phyloP scores from a whole-genome alignment of 305 asterid genomes.

The Caryopteris hybrid region DNA sequence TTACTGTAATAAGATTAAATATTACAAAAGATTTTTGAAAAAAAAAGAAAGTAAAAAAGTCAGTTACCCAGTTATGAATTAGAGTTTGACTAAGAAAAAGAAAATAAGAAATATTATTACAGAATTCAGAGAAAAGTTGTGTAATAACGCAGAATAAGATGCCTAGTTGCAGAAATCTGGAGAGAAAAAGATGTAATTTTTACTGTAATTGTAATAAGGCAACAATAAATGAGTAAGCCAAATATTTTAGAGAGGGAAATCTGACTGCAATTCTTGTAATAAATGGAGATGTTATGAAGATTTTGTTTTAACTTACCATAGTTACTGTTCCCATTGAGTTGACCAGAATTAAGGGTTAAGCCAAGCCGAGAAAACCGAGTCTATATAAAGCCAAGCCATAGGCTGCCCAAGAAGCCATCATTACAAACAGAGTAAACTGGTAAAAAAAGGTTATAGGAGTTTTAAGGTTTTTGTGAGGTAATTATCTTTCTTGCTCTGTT shows the following conservation, averaged over 20 bases:
- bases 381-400: conserved; percentile 35
- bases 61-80: too few species aligned
- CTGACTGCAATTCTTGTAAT: conserved; percentile 29
- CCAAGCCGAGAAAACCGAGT: conserved; percentile 23
- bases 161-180: conserved; percentile 21
- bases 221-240: conserved; percentile 27
- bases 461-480: background rate
- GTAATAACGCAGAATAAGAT: background rate
- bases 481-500: conserved; percentile 5
- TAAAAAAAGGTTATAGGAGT: background rate
- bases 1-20: background rate
- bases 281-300: conserved; percentile 17
- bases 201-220: conserved; percentile 5
- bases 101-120: background rate
- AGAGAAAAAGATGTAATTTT: conserved; percentile 3
- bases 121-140: background rate
- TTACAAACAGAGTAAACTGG: background rate
- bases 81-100: background rate
- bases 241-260: conserved; percentile 14
- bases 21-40: background rate
- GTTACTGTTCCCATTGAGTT: conserved; percentile 11
- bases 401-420: background rate
- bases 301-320: conserved; percentile 17
- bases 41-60: background rate
- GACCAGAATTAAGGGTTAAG: conserved; percentile 13